A percentile compares a stretch with the other conserved stretches of the same genome.
Conservation (phyloP, 306 rosid species). For the Glycyrrhiza uralensis region DNA sequence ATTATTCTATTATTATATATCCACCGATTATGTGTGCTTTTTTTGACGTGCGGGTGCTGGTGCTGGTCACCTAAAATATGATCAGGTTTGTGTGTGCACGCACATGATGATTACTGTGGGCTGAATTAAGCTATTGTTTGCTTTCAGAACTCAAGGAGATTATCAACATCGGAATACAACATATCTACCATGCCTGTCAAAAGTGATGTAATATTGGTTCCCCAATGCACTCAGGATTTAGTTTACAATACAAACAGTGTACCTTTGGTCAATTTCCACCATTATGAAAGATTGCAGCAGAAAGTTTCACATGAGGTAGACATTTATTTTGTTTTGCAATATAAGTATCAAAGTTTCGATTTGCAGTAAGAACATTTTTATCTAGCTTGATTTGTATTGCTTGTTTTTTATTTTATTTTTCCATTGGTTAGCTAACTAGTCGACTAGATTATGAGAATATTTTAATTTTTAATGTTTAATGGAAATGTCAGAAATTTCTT, state of each 20-base stretch:
- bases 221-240: constrained; percentile 45
- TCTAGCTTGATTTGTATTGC: not conserved
- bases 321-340: constrained; percentile 10
- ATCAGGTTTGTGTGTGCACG: not conserved
- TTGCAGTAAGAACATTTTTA: not conserved
- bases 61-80: constrained; percentile 3
- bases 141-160: constrained; percentile 50
- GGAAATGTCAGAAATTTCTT: not conserved
- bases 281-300: constrained; percentile 69
- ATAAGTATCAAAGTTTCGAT: not conserved
- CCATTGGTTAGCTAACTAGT: not conserved
- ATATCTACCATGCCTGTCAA: constrained; percentile 40
- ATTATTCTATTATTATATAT: constrained; percentile 10
- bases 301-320: constrained; percentile 60
- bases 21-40: not conserved
- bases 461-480: not conserved
- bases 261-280: constrained; percentile 78
- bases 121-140: constrained; percentile 32
- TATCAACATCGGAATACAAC: constrained; percentile 39
- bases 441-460: not conserved
- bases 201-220: constrained; percentile 59
- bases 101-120: constrained; percentile 1
- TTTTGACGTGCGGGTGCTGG: constrained; percentile 23
- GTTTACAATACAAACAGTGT: constrained; percentile 54
- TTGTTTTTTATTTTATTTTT: not conserved